Evolutionary conservation across 2,329 filamentous ascomycete species (phyloP).

Genomic region (Hypoxylon sp.): DNA sequence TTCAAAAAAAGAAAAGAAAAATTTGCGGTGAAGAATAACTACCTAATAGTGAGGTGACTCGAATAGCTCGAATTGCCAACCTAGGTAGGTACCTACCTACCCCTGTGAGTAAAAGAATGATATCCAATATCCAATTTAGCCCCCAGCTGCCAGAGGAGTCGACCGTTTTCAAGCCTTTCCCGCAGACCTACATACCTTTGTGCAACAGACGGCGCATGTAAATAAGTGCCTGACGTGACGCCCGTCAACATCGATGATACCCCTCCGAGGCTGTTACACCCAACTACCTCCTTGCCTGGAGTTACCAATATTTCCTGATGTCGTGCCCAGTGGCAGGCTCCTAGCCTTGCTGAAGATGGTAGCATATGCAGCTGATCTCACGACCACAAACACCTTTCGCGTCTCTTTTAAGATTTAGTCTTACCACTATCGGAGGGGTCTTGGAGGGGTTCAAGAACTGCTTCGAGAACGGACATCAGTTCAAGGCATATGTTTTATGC

Average conservation of each 20-base stretch:
- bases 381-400: constrained; percentile 8
- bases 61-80: constrained; percentile 7
- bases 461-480: constrained; percentile 25
- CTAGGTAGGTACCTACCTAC: constrained; percentile 12
- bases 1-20: constrained; percentile 11
- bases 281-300: constrained; percentile 8
- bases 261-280: constrained; percentile 26
- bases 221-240: constrained; percentile 25
- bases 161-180: constrained; percentile 21
- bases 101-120: constrained; percentile 20
- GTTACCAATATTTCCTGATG: constrained; percentile 32
- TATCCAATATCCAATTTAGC: constrained; percentile 19
- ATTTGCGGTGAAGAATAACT: constrained; percentile 35
- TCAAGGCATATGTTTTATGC: constrained; percentile 26
- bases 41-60: constrained; percentile 3
- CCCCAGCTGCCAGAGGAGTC: constrained; percentile 22
- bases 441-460: constrained; percentile 16
- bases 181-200: constrained; percentile 9
- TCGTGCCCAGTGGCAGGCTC: constrained; percentile 28
- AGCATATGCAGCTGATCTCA: constrained; percentile 40
- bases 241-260: constrained; percentile 27
- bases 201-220: constrained; percentile 11
- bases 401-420: constrained; percentile 30
- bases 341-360: constrained; percentile 33
- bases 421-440: constrained; percentile 34